These are phyloP conservation scores for Raphanus sativus DNA, from an alignment of 345 rosid genomes.

Conservation along the genomic window DNA sequence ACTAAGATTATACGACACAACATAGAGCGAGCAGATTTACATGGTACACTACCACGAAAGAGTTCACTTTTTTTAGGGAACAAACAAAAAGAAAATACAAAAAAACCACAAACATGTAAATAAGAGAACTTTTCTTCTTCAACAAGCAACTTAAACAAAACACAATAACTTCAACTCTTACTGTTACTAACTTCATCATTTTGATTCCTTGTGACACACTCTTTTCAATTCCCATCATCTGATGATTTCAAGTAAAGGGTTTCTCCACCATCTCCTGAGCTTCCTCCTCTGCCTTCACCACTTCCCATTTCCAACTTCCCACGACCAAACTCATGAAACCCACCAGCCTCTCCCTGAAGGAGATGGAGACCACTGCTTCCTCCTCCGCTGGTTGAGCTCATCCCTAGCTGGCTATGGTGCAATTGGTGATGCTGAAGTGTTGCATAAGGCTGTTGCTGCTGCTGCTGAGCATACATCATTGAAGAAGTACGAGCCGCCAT, in stretches of 20 bases:
- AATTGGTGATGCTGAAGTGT: slow-evolving; percentile 83
- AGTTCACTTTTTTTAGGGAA: slow-evolving; percentile 28
- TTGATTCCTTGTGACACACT: slow-evolving; percentile 28
- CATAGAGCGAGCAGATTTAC: slow-evolving; percentile 36
- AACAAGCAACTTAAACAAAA: slow-evolving; percentile 29
- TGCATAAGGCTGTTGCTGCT: slow-evolving; percentile 54
- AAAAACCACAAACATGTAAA: slow-evolving; percentile 11
- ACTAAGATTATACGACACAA: slow-evolving; percentile 29
- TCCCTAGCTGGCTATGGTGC: slow-evolving; percentile 90
- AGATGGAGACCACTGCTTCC: slow-evolving; percentile 55
- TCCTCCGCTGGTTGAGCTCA: slow-evolving; percentile 74
- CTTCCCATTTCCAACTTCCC: slow-evolving; percentile 86
- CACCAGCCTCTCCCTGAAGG: slow-evolving; percentile 44
- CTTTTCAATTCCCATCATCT: slow-evolving; percentile 66
- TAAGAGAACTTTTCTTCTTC: slow-evolving; percentile 28
- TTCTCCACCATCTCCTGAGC: slow-evolving; percentile 87
- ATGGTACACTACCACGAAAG: slow-evolving; percentile 36
- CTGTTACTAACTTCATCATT: slow-evolving; percentile 26
- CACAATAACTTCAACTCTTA: slow-evolving; percentile 30
- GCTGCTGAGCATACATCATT: slow-evolving; percentile 71
- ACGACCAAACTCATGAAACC: slow-evolving; percentile 77
- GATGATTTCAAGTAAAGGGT: slow-evolving; percentile 78
- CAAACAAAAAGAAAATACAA: slow-evolving; percentile 14
- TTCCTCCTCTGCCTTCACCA: slow-evolving; percentile 78
- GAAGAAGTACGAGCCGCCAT: slow-evolving; percentile 82